Conservation (phyloP, 2,329 filamentous ascomycete genomes). For the Periconia sp. region DNA sequence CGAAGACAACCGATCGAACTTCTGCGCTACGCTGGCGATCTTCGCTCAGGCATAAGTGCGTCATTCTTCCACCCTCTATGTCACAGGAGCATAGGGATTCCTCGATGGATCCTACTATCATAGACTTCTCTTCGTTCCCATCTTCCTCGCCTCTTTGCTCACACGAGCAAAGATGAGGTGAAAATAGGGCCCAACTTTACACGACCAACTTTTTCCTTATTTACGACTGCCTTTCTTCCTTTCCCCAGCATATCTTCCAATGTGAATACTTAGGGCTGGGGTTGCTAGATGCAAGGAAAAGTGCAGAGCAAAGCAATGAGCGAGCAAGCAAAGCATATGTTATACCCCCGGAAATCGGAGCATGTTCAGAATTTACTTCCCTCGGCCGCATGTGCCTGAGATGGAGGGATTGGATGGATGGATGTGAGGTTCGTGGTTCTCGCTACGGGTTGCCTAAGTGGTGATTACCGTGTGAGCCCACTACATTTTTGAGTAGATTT, state of each 20-base stretch:
- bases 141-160: conserved; percentile 3
- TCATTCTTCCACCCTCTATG: neutral
- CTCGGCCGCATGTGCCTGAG: too few species aligned
- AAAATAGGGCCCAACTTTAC: conserved; percentile 21
- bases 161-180: too few species aligned
- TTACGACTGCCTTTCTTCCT: conserved; percentile 14
- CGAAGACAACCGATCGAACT: conserved; percentile 55
- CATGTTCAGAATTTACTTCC: too few species aligned
- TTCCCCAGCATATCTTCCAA: too few species aligned
- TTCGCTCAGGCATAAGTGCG: conserved; percentile 33
- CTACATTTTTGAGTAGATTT: too few species aligned
- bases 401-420: too few species aligned
- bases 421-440: too few species aligned
- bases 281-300: too few species aligned
- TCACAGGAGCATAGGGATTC: neutral
- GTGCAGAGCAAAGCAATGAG: conserved; percentile 19
- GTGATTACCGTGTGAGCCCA: too few species aligned
- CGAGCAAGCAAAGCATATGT: conserved; percentile 13
- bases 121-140: conserved; percentile 27
- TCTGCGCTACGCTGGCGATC: conserved; percentile 55
- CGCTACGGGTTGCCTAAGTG: too few species aligned
- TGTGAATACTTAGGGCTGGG: too few species aligned
- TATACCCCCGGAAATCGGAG: too few species aligned
- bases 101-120: conserved; percentile 1
- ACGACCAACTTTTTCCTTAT: conserved; percentile 26